Base-by-base conservation (phyloP, 2,329 filamentous ascomycete species). In the Diplodia sapinea region DNA sequence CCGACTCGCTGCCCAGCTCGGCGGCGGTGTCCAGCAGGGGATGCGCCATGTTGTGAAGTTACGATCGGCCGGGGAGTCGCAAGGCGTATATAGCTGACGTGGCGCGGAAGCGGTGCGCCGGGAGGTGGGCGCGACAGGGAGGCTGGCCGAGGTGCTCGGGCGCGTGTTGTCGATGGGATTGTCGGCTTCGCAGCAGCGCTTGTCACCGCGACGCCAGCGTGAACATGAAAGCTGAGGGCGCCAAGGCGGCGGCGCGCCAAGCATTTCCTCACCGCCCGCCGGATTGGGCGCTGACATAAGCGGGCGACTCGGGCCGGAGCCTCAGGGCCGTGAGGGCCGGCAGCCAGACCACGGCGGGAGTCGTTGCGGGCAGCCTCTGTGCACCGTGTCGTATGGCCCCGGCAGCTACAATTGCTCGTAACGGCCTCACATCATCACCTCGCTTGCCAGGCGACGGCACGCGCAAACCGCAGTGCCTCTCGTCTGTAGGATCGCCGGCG, bases 1-100 rank as follows among this genome's bases (percentile, higher is more conserved):
- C 78, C 65, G 79, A 78, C 66, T 75, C 73, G 72, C 89, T 89
- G 76, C 94, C 94, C 69, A 97, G 83, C 79, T 96, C 89, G 73
- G 94, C 95, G 82, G 93, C 90, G 71, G 89, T 89, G 73, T 94
- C 89, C 75, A 99, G 89, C 76, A 97, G 83, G 77, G 59, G 51
- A 56, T 63, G 49, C 36, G 66, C 66, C 66, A 64, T 68, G 57
- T 38, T 51, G 66, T 17, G 50, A 51, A 33, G 59, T 51, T 63
- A 38, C 31, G 52, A 55, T 65, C 52, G 63, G 63, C 63, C 50
- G 15, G 33, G 20, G 40, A 55, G 40, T 20, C 23, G 26, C 63
- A 31, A 38, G 49, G 50, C 12, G 15, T 65, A 50, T 55, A n/a
- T 31, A 49, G 50, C 63, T 65, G 64, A 59, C 29, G 38, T 36